Base-by-base conservation (phyloP, 2,329 filamentous ascomycete species). In the Sporothrix humicola region DNA sequence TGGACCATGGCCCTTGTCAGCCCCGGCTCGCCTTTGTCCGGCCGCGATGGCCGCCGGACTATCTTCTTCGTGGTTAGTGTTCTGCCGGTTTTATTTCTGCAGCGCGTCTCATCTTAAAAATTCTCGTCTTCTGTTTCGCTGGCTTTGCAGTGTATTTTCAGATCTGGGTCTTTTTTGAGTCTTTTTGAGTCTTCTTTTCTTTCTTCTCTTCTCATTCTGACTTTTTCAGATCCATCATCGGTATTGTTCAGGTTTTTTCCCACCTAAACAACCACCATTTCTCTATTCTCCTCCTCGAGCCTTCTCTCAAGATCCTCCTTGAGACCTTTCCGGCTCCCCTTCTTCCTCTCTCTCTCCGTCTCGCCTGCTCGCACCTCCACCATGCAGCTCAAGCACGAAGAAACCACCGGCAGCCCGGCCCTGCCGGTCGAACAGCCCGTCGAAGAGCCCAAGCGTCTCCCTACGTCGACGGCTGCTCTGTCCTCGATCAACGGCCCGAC, bases 401-500 rank as follows among this genome's bases (percentile, higher is more conserved):
- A 77, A 1, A 52, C 73, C 17, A 77, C 77, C 3, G 77, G 77
- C 76, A 76, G 76, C 71, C 72, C 75, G 61, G 73, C 73, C 5
- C 70, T 65, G 69, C 59, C 71, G n/a, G 48, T 52, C 56, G 46
- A 48, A 48, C 61, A 71, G 73, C 58, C 61, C 50, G 46, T 50
- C 7, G 58, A 46, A 61, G 72, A 75, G 48, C 83, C 83, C 77
- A 81, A 80, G 76, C 83, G 82, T 77, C 74, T 83, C 77, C 88
- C 87, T 44, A 86, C 87, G 58, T 81, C 82, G 71, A 85, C 90
- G 61, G 75, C 31, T 2, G 20, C 86, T 31, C 81, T 90, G 74
- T 82, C 86, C 48, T 85, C 87, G 78, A 93, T 98, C 82, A 91
- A 88, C 75, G 96, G 95, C 17, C 93, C 95, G 77, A 96, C 93